Base-by-base conservation (phyloP, 306 rosid species). In the Pueraria montana region DNA sequence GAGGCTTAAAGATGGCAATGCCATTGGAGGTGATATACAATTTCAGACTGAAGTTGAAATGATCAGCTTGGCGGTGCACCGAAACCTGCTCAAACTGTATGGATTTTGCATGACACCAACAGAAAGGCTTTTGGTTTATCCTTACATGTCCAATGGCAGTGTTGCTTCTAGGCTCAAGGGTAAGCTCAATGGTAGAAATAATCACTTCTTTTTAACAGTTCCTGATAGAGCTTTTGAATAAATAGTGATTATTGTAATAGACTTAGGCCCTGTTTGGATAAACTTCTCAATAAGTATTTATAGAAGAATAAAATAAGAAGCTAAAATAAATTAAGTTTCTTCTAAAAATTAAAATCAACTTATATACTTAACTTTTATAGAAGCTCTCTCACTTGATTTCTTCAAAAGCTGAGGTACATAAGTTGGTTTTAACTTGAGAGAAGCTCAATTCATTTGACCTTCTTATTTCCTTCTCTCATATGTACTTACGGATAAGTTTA, bases 21-120 rank as follows among this genome's bases (percentile, higher is more conserved):
- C 95, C 38, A 84, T 71, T 66, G 93, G 97, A 46, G 97, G 98
- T 40, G 98, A 93, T 83, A 88, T 91, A 68, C 98, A 95, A 45
- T 95, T 95, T 89, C 98, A 95, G 84, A 95, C 98, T 53, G 98
- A 95, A 87, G 95, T 95, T 73, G 98, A 95, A 89, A 93, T 92
- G 98, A 95, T 95, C 81, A 93, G 98, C 86, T 85, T 95, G 56
- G 98, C 98, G 3, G 97, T 95, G 49, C 98, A 95, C 43, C 69
- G 98, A 72, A 94, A 95, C 80, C 97, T 95, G 62, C 97, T 95
- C 49, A 85, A 94, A 76, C 80, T 95, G 5, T 89, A 89, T 71
- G 98, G 98, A 12, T 93, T 93, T 72, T 93, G 98, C 83, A 86
- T 91, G 77, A 91, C 98, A 23, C 87, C 95, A 32, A 86, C 91